Evolutionary conservation across 768 basidiomycete genomes (phyloP), one percentile per base, ranked within the genome.

Genomic region (Strobilomyces echinocephalus): DNA sequence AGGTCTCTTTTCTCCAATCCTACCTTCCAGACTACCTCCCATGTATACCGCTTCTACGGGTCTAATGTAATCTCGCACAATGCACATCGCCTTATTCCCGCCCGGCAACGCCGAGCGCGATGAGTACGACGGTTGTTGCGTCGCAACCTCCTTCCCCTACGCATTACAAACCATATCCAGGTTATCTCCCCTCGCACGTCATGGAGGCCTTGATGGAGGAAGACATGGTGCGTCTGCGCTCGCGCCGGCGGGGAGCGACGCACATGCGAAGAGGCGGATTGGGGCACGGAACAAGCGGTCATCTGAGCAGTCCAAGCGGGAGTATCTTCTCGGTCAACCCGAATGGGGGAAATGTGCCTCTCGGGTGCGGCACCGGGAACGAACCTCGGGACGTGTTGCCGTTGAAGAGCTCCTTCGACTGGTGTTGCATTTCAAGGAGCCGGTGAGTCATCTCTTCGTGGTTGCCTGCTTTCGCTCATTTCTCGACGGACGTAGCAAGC

Each of bases 351-450:
- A 85, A 81, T 55, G 79, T 90, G 20, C 84, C 87, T 16, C 74
- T 90, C 21, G 89, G 89, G 5, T 69, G 91, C 28, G 89, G 89
- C 4, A 91, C 90, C 10, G 88, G 90, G 21, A 75, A 81, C 10
- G 88, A 88, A 9, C 86, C 94, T 52, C 80, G 88, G 53, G 89
- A 95, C 68, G 82, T 88, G 3, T 69, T 98, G 57, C 97, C 97
- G 0, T 70, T 99, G 63, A 92, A 91, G 72, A 95, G 92, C 65
- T 77, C 82, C 9, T 95, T 87, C 65, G 95, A 97, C 64, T 97
- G 93, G 91, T 93, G 93, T 55, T 82, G 84, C 98, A 98, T 68
- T 99, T 97, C 75, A 93, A 88, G 57, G 95, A 97, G 68, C 93
- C 95, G 77, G 94, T 95, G 67, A 63, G 83, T 61, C 14, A 33